Conservation (phyloP, 495 filamentous ascomycete genomes). For the Aspergillus heteromorphus region DNA sequence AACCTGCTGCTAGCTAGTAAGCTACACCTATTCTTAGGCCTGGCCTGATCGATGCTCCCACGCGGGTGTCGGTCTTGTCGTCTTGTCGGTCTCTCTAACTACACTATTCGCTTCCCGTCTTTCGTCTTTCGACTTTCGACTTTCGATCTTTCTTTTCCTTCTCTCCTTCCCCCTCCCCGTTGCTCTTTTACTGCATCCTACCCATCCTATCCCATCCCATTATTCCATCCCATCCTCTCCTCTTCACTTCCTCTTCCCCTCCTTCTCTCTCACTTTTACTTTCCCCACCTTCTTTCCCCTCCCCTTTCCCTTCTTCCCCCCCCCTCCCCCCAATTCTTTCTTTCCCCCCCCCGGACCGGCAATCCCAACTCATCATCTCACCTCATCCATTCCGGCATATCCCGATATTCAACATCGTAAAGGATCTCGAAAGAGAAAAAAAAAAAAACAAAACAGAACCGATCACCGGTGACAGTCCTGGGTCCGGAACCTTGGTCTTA, state of each 20-base stretch:
- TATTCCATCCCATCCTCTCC: not conserved
- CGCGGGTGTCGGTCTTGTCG: too few species aligned
- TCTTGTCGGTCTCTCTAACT: too few species aligned
- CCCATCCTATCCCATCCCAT: not conserved
- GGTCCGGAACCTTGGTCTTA: conserved; percentile 17
- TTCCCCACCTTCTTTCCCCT: not conserved
- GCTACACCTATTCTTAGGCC: conserved; percentile 17
- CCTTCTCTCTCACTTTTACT: not conserved
- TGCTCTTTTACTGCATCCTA: not conserved
- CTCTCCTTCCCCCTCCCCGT: not conserved
- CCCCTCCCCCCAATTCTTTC: not conserved
- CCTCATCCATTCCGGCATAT: not conserved
- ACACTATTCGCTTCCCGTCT: too few species aligned
- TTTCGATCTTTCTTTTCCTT: conserved; percentile 3
- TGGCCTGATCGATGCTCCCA: conserved; percentile 12
- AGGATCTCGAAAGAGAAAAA: not conserved
- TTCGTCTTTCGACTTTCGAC: not conserved
- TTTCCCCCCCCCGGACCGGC: too few species aligned
- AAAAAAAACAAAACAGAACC: not conserved
- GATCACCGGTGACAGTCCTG: not conserved
- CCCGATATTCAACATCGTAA: not conserved
- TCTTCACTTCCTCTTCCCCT: not conserved
- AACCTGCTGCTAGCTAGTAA: too few species aligned
- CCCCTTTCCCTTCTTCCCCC: not conserved
- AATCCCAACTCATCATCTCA: not conserved